Conservation (phyloP, 208 protist species). For the Strigomonas galati region DNA sequence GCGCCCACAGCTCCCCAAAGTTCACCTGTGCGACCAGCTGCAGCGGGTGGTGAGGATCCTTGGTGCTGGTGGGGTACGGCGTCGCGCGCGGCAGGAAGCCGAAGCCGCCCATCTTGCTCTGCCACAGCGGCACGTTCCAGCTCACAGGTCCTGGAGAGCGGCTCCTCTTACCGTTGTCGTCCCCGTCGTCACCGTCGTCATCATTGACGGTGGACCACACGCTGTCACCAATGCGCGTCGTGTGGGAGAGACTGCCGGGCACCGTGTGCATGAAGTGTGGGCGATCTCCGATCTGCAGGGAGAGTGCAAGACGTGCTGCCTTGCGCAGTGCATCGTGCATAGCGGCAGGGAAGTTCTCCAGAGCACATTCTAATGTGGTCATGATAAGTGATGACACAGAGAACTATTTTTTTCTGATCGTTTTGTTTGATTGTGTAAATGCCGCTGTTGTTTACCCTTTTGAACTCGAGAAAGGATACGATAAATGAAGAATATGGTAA, state of each 20-base stretch:
- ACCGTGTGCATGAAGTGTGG: constrained; percentile 3
- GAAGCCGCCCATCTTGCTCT: constrained; percentile 26
- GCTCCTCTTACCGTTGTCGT: not conserved
- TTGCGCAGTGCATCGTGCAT: not conserved
- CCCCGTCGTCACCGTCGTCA: no score
- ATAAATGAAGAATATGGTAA: no score
- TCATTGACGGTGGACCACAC: not conserved
- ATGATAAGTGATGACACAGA: no score
- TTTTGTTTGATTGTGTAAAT: no score
- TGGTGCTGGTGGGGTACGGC: constrained; percentile 16
- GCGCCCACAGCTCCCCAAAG: constrained; percentile 20
- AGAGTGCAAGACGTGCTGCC: not conserved
- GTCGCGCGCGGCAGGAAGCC: constrained; percentile 18
- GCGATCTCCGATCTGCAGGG: not conserved
- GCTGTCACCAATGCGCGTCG: not conserved
- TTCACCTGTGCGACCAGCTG: constrained; percentile 22
- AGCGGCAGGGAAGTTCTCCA: no score
- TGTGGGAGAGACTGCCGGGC: not conserved
- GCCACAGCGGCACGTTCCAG: constrained; percentile 21
- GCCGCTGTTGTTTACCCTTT: no score
- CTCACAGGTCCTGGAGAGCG: not conserved
- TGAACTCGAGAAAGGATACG: no score
- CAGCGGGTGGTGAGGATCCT: constrained; percentile 14
- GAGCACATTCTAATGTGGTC: no score
- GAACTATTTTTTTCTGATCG: no score